Evolutionary conservation across 306 rosid genomes (phyloP).

Genomic region (Leucaena leucocephala): DNA sequence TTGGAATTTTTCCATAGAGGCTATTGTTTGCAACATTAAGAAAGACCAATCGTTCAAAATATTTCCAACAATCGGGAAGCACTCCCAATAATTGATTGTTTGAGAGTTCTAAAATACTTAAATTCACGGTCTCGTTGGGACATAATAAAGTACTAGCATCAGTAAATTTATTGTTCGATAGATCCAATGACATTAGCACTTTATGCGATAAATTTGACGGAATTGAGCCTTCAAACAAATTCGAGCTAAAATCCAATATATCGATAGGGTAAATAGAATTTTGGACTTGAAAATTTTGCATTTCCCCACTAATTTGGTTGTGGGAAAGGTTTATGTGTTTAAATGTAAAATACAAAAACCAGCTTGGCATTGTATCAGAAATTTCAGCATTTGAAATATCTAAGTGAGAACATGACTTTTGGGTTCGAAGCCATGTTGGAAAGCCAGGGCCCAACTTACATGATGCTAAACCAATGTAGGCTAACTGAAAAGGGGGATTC

Average conservation of each 20-base stretch:
- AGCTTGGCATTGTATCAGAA: background rate
- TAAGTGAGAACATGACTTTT: rapidly evolving
- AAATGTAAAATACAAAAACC: background rate
- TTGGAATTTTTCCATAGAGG: constrained; percentile 12
- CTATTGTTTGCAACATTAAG: constrained; percentile 3
- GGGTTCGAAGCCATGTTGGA: constrained; percentile 29
- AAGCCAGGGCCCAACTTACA: constrained; percentile 22
- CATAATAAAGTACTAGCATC: background rate
- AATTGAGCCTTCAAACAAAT: background rate
- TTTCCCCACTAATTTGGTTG: background rate
- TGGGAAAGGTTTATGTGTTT: background rate
- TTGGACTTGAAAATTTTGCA: background rate
- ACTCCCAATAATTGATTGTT: background rate
- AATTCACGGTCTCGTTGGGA: background rate
- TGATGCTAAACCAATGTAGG: rapidly evolving
- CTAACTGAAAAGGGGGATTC: constrained; percentile 2
- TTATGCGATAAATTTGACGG: background rate
- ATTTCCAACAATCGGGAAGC: background rate
- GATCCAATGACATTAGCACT: rapidly evolving
- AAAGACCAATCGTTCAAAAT: background rate
- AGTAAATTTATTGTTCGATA: background rate
- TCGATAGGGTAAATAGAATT: rapidly evolving
- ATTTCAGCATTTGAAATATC: background rate
- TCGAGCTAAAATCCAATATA: background rate
- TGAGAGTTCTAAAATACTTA: background rate